Conservation (phyloP, 2,329 filamentous ascomycete genomes). For the Talaromyces sp. region DNA sequence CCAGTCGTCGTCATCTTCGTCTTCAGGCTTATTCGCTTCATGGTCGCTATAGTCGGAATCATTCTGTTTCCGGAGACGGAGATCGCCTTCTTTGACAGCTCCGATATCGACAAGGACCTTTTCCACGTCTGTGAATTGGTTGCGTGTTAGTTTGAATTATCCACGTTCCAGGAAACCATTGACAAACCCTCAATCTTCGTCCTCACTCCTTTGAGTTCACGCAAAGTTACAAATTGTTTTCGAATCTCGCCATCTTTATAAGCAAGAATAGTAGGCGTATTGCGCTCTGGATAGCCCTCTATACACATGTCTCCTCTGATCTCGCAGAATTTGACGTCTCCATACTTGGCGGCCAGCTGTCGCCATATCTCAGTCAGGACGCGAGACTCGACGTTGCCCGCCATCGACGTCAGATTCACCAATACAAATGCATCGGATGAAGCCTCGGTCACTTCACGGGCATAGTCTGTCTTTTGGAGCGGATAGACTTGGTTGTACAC, state of each 20-base stretch:
- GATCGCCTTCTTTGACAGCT: conserved; percentile 70
- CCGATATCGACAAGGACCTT: conserved; percentile 74
- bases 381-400: conserved; percentile 78
- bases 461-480: conserved; percentile 89
- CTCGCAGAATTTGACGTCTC: conserved; percentile 96
- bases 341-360: conserved; percentile 75
- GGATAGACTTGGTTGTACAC: conserved; percentile 89
- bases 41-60: conserved; percentile 46
- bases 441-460: conserved; percentile 83
- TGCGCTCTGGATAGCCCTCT: conserved; percentile 89
- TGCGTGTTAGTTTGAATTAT: not conserved
- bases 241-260: conserved; percentile 91
- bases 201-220: conserved; percentile 66
- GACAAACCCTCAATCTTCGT: conserved; percentile 55
- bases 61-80: conserved; percentile 38
- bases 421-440: conserved; percentile 63
- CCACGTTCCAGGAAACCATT: not conserved
- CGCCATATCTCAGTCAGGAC: conserved; percentile 81
- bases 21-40: conserved; percentile 48
- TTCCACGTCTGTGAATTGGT: conserved; percentile 57
- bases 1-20: conserved; percentile 28
- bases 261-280: conserved; percentile 87
- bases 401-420: conserved; percentile 72
- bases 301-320: conserved; percentile 90
- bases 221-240: conserved; percentile 84